Conservation (phyloP, 192 early-diverging fungal species). For the Coemansia sp. region DNA sequence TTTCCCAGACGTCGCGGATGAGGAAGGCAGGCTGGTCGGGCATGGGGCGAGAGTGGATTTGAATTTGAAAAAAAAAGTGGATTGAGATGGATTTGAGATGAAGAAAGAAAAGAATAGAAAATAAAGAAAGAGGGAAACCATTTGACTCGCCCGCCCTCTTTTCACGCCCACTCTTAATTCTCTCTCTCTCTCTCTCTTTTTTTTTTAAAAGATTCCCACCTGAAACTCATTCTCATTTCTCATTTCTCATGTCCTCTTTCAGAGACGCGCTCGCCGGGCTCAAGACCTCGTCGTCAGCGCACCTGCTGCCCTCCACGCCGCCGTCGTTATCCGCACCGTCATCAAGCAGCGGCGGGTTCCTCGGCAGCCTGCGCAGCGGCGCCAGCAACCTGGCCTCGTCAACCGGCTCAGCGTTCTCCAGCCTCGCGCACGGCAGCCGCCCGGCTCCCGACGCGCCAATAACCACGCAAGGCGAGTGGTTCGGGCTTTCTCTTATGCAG, state of each 20-base stretch:
- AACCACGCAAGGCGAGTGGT: constrained; percentile 51
- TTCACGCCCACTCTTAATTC: no score
- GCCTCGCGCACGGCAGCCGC: constrained; percentile 11
- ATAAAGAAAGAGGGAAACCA: no score
- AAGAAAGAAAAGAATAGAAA: neutral
- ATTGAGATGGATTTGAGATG: neutral
- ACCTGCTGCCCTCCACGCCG: constrained; percentile 34
- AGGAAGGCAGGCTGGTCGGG: constrained; percentile 27
- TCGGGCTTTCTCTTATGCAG: constrained; percentile 53
- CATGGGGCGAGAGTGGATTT: constrained; percentile 3
- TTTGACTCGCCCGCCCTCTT: no score
- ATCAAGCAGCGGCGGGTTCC: constrained; percentile 26
- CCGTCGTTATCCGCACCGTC: constrained; percentile 13
- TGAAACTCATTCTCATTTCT: neutral
- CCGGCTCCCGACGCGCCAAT: constrained; percentile 15
- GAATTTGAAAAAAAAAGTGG: neutral
- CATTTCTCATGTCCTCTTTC: constrained; percentile 38
- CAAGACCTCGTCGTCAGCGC: constrained; percentile 49
- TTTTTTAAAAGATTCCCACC: no score
- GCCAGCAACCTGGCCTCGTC: constrained; percentile 43
- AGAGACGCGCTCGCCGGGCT: constrained; percentile 52
- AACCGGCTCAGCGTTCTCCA: constrained; percentile 36
- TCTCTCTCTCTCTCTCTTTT: no score
- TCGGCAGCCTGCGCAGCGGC: constrained; percentile 45
- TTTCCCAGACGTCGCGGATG: constrained; percentile 88